These are phyloP conservation scores for Wallemia hederae DNA, from an alignment of 1,284 basidiomycete species.

Conservation along the genomic window DNA sequence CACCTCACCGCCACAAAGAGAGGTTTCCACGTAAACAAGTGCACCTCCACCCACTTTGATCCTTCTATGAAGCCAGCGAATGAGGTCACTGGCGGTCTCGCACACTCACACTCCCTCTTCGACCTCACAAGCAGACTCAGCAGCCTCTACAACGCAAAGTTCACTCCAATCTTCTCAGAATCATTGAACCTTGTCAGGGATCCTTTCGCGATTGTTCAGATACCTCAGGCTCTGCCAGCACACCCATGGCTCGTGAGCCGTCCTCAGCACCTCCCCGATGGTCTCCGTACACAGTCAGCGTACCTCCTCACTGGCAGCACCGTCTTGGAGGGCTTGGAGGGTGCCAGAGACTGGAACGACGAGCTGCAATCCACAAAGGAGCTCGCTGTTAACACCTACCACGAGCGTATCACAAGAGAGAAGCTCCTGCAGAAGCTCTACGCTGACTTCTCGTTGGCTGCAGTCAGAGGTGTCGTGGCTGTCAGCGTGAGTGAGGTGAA, in stretches of 20 bases:
- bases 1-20: constrained; percentile 23
- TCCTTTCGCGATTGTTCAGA: constrained; percentile 19
- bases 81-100: neutral
- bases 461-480: constrained; percentile 21
- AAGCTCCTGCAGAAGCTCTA: constrained; percentile 24
- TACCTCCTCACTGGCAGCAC: constrained; percentile 25
- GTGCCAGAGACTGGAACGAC: constrained; percentile 28
- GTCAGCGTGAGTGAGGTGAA: constrained; percentile 17
- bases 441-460: constrained; percentile 24
- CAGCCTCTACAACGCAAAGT: neutral
- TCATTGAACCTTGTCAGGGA: constrained; percentile 15
- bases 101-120: neutral
- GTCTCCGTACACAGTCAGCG: constrained; percentile 24
- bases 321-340: constrained; percentile 22
- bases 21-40: constrained; percentile 25
- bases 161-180: constrained; percentile 8
- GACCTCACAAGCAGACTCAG: neutral
- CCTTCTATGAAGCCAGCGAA: neutral
- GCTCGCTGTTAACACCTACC: constrained; percentile 20
- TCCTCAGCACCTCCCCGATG: constrained; percentile 18
- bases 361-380: constrained; percentile 26
- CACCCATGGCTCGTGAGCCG: constrained; percentile 23
- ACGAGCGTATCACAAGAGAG: constrained; percentile 24
- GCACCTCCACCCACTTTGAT: constrained; percentile 6
- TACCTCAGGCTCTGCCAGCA: constrained; percentile 23